Evolutionary conservation across 345 rosid genomes (phyloP).

Genomic region (Trapa bicornis): DNA sequence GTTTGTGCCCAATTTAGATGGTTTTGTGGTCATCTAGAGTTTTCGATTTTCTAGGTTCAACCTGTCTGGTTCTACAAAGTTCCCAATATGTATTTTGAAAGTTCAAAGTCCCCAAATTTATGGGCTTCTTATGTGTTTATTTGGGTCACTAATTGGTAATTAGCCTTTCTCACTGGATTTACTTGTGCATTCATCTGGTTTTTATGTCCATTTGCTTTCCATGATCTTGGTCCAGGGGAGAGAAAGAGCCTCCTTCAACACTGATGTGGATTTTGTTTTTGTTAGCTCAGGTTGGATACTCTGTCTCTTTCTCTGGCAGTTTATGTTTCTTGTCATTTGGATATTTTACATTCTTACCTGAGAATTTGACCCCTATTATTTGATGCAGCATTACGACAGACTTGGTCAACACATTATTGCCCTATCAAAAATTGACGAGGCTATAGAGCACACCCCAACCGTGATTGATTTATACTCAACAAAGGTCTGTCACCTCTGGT

Average conservation of each 20-base stretch:
- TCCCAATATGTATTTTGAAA: too few relatives aligned
- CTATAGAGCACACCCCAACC: slow-evolving; percentile 89
- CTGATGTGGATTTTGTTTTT: slow-evolving; percentile 86
- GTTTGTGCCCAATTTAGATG: background rate
- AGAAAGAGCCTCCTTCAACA: slow-evolving; percentile 87
- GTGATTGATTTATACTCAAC: slow-evolving; percentile 89
- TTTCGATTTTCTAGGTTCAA: background rate
- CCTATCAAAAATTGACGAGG: slow-evolving; percentile 75
- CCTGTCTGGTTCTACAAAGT: background rate
- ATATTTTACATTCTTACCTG: slow-evolving; percentile 2
- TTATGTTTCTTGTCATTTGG: slow-evolving; percentile 5
- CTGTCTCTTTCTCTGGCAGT: background rate
- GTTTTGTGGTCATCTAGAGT: background rate
- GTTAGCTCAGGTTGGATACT: slow-evolving; percentile 72
- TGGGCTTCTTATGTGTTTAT: background rate
- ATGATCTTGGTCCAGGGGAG: slow-evolving; percentile 45
- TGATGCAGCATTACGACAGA: slow-evolving; percentile 92
- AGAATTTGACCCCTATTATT: slow-evolving; percentile 9
- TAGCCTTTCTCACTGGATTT: background rate
- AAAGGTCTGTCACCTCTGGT: slow-evolving; percentile 60
- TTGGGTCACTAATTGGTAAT: background rate
- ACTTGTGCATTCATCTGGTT: background rate
- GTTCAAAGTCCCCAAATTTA: background rate
- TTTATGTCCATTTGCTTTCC: slow-evolving; percentile 3
- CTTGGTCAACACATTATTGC: slow-evolving; percentile 70